Base-by-base conservation (phyloP, 345 rosid genomes). In the Populus simonii region DNA sequence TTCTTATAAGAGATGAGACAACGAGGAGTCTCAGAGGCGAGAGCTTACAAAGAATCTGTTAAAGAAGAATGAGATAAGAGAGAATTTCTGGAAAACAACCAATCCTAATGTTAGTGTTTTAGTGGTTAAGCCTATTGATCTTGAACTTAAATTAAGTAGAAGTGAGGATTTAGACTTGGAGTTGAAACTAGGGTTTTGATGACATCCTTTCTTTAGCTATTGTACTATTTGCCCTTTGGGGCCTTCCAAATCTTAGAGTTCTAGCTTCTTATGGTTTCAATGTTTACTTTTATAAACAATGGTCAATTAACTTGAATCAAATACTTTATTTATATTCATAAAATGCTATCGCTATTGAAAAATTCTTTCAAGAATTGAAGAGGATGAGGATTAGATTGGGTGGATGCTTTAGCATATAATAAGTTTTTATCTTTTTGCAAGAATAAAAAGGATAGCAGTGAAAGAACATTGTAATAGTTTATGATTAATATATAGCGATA, bases 131-230 rank as follows among this genome's bases (percentile, higher is more conserved):
- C 10, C n/a, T 59, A 59, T 59, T 29, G 71, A 75, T 55, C 39
- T 68, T 68, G 73, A 76, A 47, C 73, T 76, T n/a, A 76, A 45
- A 15, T 45, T 68, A 73, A 76, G 55, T 49, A 25, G 38, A 16
- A 39, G 38, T 16, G 77, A 63, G 39, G 1, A 15, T 41, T 22
- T 76, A 4, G 79, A 76, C 73, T 36, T 76, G 53, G 72, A 76
- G 17, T 55, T 76, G 38, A 76, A 68, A 53, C 17, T 76, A 76
- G 79, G 73, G 79, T 36, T 51, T 67, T 75, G 27, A 72, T 65
- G 15, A 27, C 12, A 20, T 7, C 18, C n/a, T 20, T 8, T 72
- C 2, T 72, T 18, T 6, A 3, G 33, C 3, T 10, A 17, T 15
- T 33, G 36, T 27, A 27, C 1, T 4, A 1, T 4, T 33, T 33